A percentile compares a stretch with the other conserved stretches of the same genome.
Evolutionary conservation across 2,329 filamentous ascomycete species (phyloP).

Genomic region (Aspergillus pseudoviridinutans): DNA sequence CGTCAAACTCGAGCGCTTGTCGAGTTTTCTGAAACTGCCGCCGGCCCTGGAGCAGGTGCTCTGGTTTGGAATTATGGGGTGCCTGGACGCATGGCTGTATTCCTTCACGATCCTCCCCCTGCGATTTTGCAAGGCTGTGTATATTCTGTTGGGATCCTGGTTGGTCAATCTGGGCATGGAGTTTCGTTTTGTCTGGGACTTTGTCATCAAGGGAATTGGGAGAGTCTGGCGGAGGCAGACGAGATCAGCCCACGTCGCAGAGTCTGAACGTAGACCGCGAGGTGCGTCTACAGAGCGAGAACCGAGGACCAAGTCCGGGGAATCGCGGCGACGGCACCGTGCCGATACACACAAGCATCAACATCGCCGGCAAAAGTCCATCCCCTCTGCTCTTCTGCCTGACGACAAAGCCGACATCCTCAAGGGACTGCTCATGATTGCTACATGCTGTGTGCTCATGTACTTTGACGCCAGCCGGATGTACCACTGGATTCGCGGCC

Average conservation of each 20-base stretch:
- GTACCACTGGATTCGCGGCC: conserved; percentile 95
- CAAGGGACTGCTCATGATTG: conserved; percentile 82
- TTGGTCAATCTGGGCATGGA: conserved; percentile 68
- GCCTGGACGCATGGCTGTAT: conserved; percentile 93
- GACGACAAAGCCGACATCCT: conserved; percentile 94
- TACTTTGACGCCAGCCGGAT: conserved; percentile 91
- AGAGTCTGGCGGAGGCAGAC: conserved; percentile 67
- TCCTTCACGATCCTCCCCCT: conserved; percentile 93
- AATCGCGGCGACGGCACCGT: conserved; percentile 25
- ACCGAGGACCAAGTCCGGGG: conserved; percentile 11
- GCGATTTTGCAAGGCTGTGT: conserved; percentile 75
- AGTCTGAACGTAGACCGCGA: conserved; percentile 18
- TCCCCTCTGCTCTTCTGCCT: conserved; percentile 76
- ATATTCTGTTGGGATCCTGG: conserved; percentile 77
- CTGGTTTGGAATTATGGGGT: conserved; percentile 83
- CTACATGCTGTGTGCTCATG: conserved; percentile 81
- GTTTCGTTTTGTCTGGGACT: conserved; percentile 64
- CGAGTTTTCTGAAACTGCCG: conserved; percentile 82
- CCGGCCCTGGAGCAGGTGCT: conserved; percentile 78
- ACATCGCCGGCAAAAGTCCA: conserved; percentile 73
- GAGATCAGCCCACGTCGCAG: conserved; percentile 14
- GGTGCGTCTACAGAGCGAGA: conserved; percentile 20
- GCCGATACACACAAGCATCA: conserved; percentile 28
- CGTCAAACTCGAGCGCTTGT: conserved; percentile 84
- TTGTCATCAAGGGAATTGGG: conserved; percentile 74